Conservation (phyloP, 768 basidiomycete genomes). For the Omphalotus guepiniiformis region DNA sequence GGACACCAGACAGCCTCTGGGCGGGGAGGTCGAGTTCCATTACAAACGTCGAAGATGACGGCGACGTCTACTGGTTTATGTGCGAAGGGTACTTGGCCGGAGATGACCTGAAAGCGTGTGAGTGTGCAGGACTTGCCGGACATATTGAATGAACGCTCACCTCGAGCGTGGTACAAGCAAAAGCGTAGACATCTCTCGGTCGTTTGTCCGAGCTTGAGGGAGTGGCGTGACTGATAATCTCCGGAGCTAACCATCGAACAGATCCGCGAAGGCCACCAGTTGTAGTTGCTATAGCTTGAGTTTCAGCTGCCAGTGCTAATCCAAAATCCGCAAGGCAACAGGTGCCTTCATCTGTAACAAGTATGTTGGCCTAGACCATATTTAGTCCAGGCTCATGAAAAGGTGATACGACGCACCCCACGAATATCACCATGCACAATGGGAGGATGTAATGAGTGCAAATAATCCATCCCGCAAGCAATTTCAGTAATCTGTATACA, state of each 20-base stretch:
- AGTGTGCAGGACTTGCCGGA: not conserved
- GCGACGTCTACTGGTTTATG: not conserved
- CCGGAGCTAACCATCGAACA: constrained; percentile 24
- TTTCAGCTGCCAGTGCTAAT: constrained; percentile 11
- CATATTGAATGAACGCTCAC: constrained; percentile 8
- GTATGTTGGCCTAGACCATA: constrained; percentile 19
- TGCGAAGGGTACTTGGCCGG: not conserved
- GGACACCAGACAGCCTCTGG: not conserved
- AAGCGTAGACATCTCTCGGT: constrained; percentile 20
- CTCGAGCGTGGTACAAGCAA: constrained; percentile 24
- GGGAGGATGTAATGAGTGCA: constrained; percentile 21
- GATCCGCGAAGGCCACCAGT: constrained; percentile 4
- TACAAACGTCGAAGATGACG: not conserved
- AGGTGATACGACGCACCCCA: constrained; percentile 18
- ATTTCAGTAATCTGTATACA: constrained; percentile 6
- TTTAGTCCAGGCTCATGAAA: not conserved
- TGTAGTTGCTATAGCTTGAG: not conserved
- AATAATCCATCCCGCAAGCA: constrained; percentile 19
- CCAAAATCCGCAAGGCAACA: constrained; percentile 22
- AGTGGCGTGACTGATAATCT: constrained; percentile 10
- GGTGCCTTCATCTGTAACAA: constrained; percentile 16
- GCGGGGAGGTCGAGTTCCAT: not conserved
- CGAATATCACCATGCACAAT: constrained; percentile 24
- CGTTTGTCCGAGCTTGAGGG: not conserved
- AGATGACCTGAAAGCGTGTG: not conserved